Evolutionary conservation across 805 yeast genomes (phyloP), one percentile per base, ranked within the genome.

Genomic region (Lipomyces lipofer): DNA sequence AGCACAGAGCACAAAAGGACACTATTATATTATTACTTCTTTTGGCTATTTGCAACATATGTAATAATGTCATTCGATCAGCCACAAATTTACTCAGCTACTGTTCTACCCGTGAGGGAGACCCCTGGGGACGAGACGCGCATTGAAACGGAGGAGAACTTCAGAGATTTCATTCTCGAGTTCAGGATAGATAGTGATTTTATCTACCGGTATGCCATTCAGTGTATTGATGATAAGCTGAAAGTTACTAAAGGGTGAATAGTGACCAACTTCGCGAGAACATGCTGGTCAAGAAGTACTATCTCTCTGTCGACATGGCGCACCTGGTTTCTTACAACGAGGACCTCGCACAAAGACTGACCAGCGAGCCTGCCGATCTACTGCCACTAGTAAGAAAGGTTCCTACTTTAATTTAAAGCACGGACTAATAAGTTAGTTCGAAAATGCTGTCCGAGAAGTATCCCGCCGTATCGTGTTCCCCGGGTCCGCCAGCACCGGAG

Each of bases 221-320:
- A 28, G 22, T 24, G 21, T 27, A 22, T 17, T 29, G 19, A 7
- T 10, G 13, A 17, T 13, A 22, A 10, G 28, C 5, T 22, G 10
- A 39, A 21, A 8, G 13, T 21, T 28, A 17, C 22, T 44, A 21
- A 22, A 13, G 19, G 5, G 36, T 38, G 9, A 22, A 19, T 39
- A 78, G 95, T 76, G 97, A 91, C 65, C 96, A 91, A 69, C 76
- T 94, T 51, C 78, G 97, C 63, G 96, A 89, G 65, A 89, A 91
- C 70, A 74, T 95, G 44, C 75, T 92, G 47, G 84, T 88, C 59
- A 84, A 84, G 52, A 82, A 84, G 64, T 91, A 82, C 71, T 79
- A 78, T 38, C 71, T 94, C 48, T 79, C 81, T 2, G 95, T 94
- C 9, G 83, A 87, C 61, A 78, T 88, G 45, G 95, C 86, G 51